Evolutionary conservation across 2,329 filamentous ascomycete species (phyloP), one percentile per base, ranked within the genome.

Genomic region (Alternaria dauci): DNA sequence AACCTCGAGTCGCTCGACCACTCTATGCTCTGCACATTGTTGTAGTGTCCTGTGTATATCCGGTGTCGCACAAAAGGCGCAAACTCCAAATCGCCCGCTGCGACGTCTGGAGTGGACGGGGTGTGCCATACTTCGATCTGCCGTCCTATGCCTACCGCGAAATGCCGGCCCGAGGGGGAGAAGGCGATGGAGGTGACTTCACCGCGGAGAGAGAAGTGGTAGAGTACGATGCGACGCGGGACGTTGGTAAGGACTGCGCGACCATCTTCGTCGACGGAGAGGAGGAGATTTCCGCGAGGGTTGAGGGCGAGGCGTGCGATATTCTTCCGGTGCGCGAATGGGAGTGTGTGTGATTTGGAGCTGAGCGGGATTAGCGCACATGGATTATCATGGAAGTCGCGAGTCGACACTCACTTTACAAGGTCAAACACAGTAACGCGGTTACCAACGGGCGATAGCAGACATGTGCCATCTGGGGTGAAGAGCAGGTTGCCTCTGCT

Each of bases 1-100:
- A 99, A 99, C 26, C 95, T 87, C 12, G 94, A 97, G 81, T 99
- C 96, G 78, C 88, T 91, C 8, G 95, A 98, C 95, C 96, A 99
- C 76, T 96, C 91, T 56, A 99, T 91, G 76, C 89, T 90, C 65
- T 89, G 88, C 12, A 98, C 90, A 16, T 86, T 87, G 77, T 98
- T 95, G 71, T 95, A 96, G 78, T 99, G 95, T 0, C 92, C 93
- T 1, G 89, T 89, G 71, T 96, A 93, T 52, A 91, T 90, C 67
- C 93, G 89, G 80, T 98, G 92, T 67, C 91, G 86, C 48, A 97
- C 89, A 72, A 99, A 99, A 0, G 95, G 95, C 20, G 95, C 94
- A 79, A 97, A 99, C 71, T 98, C 94, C 55, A 98, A 84, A 65
- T 94, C 92, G 61, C 93, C 94, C 62, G 91, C 89, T 67, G 90